Conservation (phyloP, 1,284 basidiomycete genomes). For the Tranzscheliella williamsii region DNA sequence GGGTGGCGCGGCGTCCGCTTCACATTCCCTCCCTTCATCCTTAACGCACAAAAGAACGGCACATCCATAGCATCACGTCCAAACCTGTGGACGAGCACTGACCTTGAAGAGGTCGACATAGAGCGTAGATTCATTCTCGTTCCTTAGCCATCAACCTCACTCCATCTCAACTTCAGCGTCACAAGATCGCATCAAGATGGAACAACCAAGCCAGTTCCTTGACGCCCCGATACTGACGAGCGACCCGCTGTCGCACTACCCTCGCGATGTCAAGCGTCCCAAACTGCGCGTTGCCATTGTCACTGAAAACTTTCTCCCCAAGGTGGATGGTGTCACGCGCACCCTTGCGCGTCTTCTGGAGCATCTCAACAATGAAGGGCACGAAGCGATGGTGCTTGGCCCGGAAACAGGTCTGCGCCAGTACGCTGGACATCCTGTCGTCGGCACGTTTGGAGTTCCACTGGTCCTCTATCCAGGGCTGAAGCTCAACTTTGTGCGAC, state of each 20-base stretch:
- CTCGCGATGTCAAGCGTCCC: conserved; percentile 47
- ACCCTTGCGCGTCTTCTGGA: conserved; percentile 67
- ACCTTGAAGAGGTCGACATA: no score
- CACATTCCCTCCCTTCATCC: no score
- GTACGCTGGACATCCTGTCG: conserved; percentile 66
- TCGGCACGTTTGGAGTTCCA: conserved; percentile 67
- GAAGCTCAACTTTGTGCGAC: conserved; percentile 68
- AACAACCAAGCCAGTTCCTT: background rate
- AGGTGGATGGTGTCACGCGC: conserved; percentile 67
- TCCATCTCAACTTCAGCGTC: no score
- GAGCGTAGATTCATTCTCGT: no score
- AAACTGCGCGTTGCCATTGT: conserved; percentile 61
- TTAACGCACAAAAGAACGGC: no score
- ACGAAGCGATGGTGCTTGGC: conserved; percentile 66
- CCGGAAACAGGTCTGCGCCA: conserved; percentile 64
- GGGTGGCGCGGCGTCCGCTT: no score
- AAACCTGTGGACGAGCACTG: no score
- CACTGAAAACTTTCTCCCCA: conserved; percentile 67
- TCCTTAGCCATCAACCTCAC: no score
- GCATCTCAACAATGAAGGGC: conserved; percentile 66
- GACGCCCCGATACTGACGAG: background rate
- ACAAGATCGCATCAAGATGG: no score
- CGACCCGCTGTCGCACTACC: conserved; percentile 4
- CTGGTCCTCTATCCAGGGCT: conserved; percentile 67
- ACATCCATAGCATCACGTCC: no score